Base-by-base conservation (phyloP, 2,329 filamentous ascomycete genomes). In the Fusarium succisae region DNA sequence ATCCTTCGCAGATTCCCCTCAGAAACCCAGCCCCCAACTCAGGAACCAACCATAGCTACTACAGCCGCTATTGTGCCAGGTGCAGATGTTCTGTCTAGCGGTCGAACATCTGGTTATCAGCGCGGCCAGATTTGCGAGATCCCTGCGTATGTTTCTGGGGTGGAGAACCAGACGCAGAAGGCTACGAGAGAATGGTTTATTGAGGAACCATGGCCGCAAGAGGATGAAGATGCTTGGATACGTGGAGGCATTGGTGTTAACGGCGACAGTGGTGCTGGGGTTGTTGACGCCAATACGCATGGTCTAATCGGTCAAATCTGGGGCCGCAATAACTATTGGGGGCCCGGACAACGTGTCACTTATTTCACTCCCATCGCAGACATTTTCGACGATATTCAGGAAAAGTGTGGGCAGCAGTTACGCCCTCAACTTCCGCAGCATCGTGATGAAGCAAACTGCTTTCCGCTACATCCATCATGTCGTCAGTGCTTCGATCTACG, bases 141-240 rank as follows among this genome's bases (percentile, higher is more conserved):
- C 2, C 84, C 85, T 2, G 84, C 84, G 3, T 85, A 86, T 50
- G 77, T 86, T 4, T 81, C 81, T 18, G 82, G 82, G 5, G 74
- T 76, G 1, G 78, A 77, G 17, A 86, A 85, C 50, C 82, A 83
- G 9, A 86, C 84, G 0, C 79, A 80, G 5, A 85, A 82, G 59
- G 81, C 82, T 6, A 86, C 85, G 8, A 78, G 84, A 11, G 85
- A 86, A 74, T 86, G 85, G 85, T 86, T 83, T 60, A 77, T 86
- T 26, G 84, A 86, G 69, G 83, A 85, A 66, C 81, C 82, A 5
- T 79, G 76, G 35, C 70, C 79, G 1, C 77, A 75, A n/a, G 82
- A 84, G 15, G 72, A 84, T 48, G 83, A 85, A 44, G 82, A 86
- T 18, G 80, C 76, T 15, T 86, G 84, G 84, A 86, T 86, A 56